Evolutionary conservation across 1,284 basidiomycete genomes (phyloP).

Genomic region (Omphalotus olearius): DNA sequence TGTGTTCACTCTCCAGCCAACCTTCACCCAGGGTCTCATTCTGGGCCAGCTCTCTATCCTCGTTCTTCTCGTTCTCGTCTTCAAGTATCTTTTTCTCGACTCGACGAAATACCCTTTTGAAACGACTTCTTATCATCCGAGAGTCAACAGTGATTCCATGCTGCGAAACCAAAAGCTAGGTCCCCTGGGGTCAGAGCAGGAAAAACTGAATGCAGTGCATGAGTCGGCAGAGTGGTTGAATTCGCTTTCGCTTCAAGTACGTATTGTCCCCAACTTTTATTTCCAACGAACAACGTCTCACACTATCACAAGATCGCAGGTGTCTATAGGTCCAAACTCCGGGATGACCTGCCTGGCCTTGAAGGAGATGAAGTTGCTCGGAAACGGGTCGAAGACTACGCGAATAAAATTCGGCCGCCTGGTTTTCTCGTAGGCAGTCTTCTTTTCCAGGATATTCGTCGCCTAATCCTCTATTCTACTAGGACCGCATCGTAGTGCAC

Average conservation of each 20-base stretch:
- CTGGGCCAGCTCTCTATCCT: conserved; percentile 78
- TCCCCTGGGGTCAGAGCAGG: conserved; percentile 23
- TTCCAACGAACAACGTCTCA: conserved; percentile 4
- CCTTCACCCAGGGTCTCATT: conserved; percentile 80
- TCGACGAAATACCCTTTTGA: conserved; percentile 52
- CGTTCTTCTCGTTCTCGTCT: conserved; percentile 60
- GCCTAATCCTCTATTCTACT: conserved; percentile 5
- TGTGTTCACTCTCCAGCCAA: conserved; percentile 70
- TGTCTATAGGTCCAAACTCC: conserved; percentile 68
- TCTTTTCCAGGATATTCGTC: not conserved
- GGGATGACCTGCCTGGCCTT: conserved; percentile 52
- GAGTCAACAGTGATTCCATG: conserved; percentile 40
- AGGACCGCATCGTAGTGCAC: conserved; percentile 76
- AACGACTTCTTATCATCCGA: conserved; percentile 54
- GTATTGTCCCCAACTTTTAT: not conserved
- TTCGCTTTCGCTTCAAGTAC: conserved; percentile 60
- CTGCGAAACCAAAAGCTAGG: conserved; percentile 29
- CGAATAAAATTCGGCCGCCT: conserved; percentile 64
- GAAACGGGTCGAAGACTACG: conserved; percentile 63
- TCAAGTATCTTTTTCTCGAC: conserved; percentile 81
- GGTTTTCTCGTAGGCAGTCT: conserved; percentile 55
- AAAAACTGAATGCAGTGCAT: conserved; percentile 20
- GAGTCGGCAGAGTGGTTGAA: conserved; percentile 81
- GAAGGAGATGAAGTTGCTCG: conserved; percentile 74
- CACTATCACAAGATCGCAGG: conserved; percentile 48